phyloP scores from a whole-genome alignment of 257 asterid genomes.

The Solanum ossicruentum region DNA sequence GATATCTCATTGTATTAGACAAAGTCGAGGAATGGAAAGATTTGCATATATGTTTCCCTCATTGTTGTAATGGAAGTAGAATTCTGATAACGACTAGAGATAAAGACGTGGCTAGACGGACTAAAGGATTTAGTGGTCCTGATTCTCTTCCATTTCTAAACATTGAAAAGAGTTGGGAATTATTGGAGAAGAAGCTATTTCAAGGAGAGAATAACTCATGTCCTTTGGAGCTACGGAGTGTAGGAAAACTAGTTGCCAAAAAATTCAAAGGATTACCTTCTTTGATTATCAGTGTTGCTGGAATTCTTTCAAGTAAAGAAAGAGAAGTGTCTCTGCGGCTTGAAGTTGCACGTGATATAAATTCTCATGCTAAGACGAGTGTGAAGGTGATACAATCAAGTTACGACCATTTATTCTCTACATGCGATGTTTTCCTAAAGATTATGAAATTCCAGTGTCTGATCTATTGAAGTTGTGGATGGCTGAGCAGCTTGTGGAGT shows the following conservation, averaged over 20 bases:
- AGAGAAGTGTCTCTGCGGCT: not conserved
- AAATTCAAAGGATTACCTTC: not conserved
- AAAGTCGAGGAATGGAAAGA: conserved; percentile 1
- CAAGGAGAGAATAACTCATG: not conserved
- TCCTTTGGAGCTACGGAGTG: not conserved
- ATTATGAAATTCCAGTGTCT: too few relatives aligned
- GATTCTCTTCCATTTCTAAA: not conserved
- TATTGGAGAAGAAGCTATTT: not conserved
- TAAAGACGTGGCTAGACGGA: fast-evolving
- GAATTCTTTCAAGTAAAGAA: not conserved
- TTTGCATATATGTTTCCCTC: not conserved
- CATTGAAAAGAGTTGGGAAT: not conserved
- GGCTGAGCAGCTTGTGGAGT: not conserved
- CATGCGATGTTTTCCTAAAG: too few relatives aligned
- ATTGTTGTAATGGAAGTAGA: not conserved
- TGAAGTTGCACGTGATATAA: too few relatives aligned
- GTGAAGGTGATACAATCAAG: too few relatives aligned
- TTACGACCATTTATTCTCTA: too few relatives aligned
- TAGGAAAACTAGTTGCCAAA: not conserved
- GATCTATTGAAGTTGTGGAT: not conserved
- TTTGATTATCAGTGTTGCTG: not conserved
- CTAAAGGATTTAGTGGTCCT: fast-evolving
- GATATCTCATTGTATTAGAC: conserved; percentile 5
- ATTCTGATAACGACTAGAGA: conserved; percentile 1
- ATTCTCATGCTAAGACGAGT: too few relatives aligned